phyloP scores from a whole-genome alignment of 352 stramenopile species.

The Pythium chondricola region DNA sequence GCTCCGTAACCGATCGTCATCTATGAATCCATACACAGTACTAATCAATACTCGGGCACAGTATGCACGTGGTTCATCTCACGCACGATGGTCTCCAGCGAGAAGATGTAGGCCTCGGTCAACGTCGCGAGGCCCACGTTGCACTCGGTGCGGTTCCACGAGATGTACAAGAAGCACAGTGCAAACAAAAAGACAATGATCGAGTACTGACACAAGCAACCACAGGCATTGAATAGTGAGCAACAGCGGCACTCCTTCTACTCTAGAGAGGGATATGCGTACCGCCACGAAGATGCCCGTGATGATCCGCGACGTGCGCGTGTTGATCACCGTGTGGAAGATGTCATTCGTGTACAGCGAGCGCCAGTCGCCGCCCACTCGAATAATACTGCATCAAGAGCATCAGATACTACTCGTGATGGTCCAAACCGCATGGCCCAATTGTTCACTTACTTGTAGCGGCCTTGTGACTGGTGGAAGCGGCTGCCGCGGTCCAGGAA shows the following conservation, averaged over 20 bases:
- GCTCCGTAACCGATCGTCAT: constrained; percentile 87
- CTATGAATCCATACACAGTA: constrained; percentile 22
- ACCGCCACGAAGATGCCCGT: constrained; percentile 72
- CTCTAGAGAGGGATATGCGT: too few species aligned
- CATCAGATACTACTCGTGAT: too few species aligned
- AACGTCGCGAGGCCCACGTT: constrained; percentile 69
- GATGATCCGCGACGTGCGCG: constrained; percentile 72
- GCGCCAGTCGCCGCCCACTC: constrained; percentile 72
- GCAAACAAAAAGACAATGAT: constrained; percentile 81
- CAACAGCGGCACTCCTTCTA: too few species aligned
- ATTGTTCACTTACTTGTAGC: constrained; percentile 48
- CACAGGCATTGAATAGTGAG: too few species aligned
- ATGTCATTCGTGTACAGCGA: constrained; percentile 81
- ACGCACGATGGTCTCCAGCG: constrained; percentile 81
- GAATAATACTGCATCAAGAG: constrained; percentile 32
- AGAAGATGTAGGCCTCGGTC: constrained; percentile 85
- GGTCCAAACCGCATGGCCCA: background rate
- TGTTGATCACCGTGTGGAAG: constrained; percentile 87
- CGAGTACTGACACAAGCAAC: constrained; percentile 52
- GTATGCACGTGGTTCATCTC: background rate
- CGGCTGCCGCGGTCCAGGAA: constrained; percentile 60
- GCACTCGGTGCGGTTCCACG: constrained; percentile 45
- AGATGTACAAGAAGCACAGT: constrained; percentile 68
- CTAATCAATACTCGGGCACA: background rate
- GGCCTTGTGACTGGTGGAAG: constrained; percentile 67